Conservation (phyloP, 2,329 filamentous ascomycete genomes). For the Ophiostoma triangulosporum region DNA sequence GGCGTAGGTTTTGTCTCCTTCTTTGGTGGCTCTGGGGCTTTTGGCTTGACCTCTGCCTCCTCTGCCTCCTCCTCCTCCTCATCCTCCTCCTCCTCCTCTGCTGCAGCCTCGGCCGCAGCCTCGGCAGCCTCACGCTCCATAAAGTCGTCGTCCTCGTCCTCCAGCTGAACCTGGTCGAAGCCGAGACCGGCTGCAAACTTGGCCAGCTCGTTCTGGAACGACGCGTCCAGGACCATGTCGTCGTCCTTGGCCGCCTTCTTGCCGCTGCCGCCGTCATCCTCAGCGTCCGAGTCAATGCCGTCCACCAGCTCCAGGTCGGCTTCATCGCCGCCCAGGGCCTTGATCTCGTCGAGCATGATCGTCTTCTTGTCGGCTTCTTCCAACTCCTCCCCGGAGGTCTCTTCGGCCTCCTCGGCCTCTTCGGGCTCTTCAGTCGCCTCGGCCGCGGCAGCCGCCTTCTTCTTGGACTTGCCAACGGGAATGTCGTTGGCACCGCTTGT, state of each 20-base stretch:
- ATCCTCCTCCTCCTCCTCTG: slow-evolving; percentile 25
- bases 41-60: slow-evolving; percentile 22
- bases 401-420: background rate
- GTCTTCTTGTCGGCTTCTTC: slow-evolving; percentile 11
- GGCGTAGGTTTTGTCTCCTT: slow-evolving; percentile 17
- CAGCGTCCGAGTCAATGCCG: slow-evolving; percentile 37
- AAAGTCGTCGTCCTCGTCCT: slow-evolving; percentile 25
- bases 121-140: slow-evolving; percentile 15
- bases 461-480: slow-evolving; percentile 12
- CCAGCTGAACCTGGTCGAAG: slow-evolving; percentile 29
- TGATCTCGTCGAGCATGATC: slow-evolving; percentile 46
- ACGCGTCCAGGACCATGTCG: slow-evolving; percentile 17
- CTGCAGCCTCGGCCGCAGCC: slow-evolving; percentile 21
- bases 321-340: slow-evolving; percentile 51
- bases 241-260: slow-evolving; percentile 15
- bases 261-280: slow-evolving; percentile 23
- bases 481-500: slow-evolving; percentile 18
- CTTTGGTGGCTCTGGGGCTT: slow-evolving; percentile 19
- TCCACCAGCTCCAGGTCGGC: slow-evolving; percentile 49
- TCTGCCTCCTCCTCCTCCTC: slow-evolving; percentile 21
- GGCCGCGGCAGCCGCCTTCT: background rate
- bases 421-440: background rate
- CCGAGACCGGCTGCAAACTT: slow-evolving; percentile 38
- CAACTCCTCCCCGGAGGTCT: background rate
- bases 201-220: slow-evolving; percentile 34